Percentiles rank a stretch among this genome's conserved stretches.
phyloP scores from a whole-genome alignment of 805 yeast genomes.

The Pichia cephalocereana region DNA sequence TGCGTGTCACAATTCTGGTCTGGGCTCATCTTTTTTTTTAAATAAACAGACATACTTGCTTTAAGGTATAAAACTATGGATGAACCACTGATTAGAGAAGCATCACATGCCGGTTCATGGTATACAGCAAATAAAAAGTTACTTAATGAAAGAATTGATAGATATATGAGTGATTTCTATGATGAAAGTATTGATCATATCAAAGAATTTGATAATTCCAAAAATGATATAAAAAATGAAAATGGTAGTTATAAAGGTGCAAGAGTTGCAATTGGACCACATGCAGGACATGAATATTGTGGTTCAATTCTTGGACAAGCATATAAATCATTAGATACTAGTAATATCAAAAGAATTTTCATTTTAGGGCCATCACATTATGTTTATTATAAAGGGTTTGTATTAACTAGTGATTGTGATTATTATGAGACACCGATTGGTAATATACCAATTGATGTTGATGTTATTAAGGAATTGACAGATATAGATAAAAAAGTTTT shows the following conservation, averaged over 20 bases:
- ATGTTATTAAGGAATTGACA: conserved; percentile 30
- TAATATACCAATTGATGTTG: conserved; percentile 52
- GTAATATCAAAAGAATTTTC: conserved; percentile 53
- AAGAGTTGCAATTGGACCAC: conserved; percentile 56
- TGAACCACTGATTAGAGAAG: conserved; percentile 22
- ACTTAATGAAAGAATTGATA: conserved; percentile 43
- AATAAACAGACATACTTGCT: no score
- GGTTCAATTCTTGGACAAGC: conserved; percentile 73
- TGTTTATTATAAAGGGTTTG: conserved; percentile 60
- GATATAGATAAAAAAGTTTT: conserved; percentile 32
- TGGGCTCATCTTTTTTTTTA: no score
- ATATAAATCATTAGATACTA: conserved; percentile 59
- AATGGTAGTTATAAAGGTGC: conserved; percentile 24
- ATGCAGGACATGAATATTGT: conserved; percentile 86
- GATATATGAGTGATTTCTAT: conserved; percentile 31
- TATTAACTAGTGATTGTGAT: conserved; percentile 42
- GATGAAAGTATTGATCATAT: conserved; percentile 1
- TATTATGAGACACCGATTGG: conserved; percentile 81
- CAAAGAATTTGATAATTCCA: no score
- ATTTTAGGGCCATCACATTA: conserved; percentile 92
- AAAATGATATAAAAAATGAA: no score
- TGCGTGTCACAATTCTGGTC: no score
- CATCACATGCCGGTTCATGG: conserved; percentile 93
- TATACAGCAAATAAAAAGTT: conserved; percentile 40
- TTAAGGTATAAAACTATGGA: no score